These are phyloP conservation scores for Trichocladium uniseriatum DNA, from an alignment of 495 filamentous ascomycete species.

Conservation along the genomic window DNA sequence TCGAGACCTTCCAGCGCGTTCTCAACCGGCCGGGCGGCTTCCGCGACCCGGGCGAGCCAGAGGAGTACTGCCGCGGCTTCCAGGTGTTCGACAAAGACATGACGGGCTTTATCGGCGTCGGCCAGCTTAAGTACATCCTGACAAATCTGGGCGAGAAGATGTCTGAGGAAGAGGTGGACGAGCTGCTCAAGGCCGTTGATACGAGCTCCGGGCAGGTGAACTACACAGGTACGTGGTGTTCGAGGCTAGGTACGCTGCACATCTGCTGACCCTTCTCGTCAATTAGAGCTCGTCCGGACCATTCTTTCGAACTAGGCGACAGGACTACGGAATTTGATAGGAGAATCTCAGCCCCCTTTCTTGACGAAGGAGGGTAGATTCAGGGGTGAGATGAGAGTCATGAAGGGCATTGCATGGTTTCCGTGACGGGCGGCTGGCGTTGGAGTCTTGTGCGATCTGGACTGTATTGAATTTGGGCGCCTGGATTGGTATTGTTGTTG, in stretches of 20 bases:
- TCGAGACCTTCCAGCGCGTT: conserved; percentile 89
- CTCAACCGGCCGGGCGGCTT: conserved; percentile 97
- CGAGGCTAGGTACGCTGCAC: conserved; percentile 11
- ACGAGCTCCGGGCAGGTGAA: conserved; percentile 91
- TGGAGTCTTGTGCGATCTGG: conserved; percentile 25
- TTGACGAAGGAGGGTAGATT: neutral
- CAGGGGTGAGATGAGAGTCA: neutral
- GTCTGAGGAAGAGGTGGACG: conserved; percentile 96
- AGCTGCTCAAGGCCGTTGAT: conserved; percentile 94
- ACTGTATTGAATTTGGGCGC: conserved; percentile 26
- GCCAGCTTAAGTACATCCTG: conserved; percentile 90
- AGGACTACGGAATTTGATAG: neutral
- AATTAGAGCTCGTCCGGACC: conserved; percentile 76
- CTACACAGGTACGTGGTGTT: conserved; percentile 60
- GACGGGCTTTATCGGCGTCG: conserved; percentile 94
- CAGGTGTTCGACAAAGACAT: conserved; percentile 99
- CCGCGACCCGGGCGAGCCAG: conserved; percentile 92
- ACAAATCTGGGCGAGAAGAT: conserved; percentile 98
- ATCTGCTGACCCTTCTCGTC: neutral
- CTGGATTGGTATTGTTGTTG: conserved; percentile 7
- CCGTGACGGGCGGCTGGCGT: conserved; percentile 20
- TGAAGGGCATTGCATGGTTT: conserved; percentile 20
- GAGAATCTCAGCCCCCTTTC: neutral
- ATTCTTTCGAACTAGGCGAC: conserved; percentile 75
- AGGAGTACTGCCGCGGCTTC: conserved; percentile 96